Base-by-base conservation (phyloP, 2,329 filamentous ascomycete genomes). In the Exserohilum turcica region DNA sequence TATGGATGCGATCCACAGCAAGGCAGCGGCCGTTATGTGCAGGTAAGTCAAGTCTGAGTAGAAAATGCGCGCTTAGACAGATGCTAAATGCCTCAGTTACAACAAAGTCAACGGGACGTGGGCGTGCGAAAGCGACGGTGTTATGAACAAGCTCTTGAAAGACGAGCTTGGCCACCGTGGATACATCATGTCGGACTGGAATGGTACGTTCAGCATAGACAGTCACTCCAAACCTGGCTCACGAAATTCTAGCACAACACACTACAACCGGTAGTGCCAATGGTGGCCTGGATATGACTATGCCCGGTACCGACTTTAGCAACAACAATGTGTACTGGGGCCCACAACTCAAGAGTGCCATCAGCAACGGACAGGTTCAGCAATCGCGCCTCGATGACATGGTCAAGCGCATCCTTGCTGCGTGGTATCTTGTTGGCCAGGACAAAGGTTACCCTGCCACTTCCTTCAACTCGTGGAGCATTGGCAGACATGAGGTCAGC, bases 1-100 rank as follows among this genome's bases (percentile, higher is more conserved):
- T 66, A 87, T 83, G 21, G 88, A 92, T 65, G 86, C 86, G 1
- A 83, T 91, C 47, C 80, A 80, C 49, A 87, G 87, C 7, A 87
- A 87, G 9, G 86, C 88, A 40, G 73, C 76, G 10, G 75, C 75
- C 2, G 66, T 80, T 12, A 82, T 82, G 79, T 81, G 78, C 68
- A 56, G 51, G 51, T 54, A 24, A 13, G 45, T 36, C n/a, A 9
- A 16, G 5, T 9, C 44, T 45, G n/a, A 15, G 55, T 52, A 7
- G 9, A 12, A 24, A n/a, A 24, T 24, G 6, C 10, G n/a, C 16
- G 15, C 31, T 43, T 6, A 12, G 15, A 9, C 16, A 53, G 16
- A 27, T 24, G 18, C 50, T 53, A 18, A 53, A 6, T 33, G 8
- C 10, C 45, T 12, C 15, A 68, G 64, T 37, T 74, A 74, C 56